Evolutionary conservation across 208 protist genomes (phyloP).

Genomic region (Zelonia costaricensis): DNA sequence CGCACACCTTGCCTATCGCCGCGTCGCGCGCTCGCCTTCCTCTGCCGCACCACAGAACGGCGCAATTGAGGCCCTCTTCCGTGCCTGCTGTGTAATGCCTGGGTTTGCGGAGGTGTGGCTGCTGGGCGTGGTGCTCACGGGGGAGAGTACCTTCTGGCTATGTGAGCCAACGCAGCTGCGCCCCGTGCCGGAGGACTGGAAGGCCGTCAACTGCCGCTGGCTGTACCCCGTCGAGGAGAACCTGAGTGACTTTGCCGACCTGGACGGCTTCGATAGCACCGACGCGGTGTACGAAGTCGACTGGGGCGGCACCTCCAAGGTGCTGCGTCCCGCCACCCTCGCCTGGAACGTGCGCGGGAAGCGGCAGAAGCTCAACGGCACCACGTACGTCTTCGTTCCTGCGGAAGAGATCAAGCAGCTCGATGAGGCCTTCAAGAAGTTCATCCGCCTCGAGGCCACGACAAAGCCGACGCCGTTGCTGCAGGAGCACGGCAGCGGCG

Average conservation of each 20-base stretch:
- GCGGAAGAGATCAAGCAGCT: slow-evolving; percentile 53
- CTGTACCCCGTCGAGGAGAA: slow-evolving; percentile 69
- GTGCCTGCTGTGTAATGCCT: slow-evolving; percentile 12
- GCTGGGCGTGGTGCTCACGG: slow-evolving; percentile 76
- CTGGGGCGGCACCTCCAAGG: slow-evolving; percentile 34
- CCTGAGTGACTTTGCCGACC: slow-evolving; percentile 36
- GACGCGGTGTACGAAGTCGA: slow-evolving; percentile 69
- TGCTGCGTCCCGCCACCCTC: slow-evolving; percentile 66
- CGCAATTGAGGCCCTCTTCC: too few species aligned
- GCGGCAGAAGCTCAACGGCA: slow-evolving; percentile 35
- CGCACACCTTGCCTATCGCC: too few species aligned
- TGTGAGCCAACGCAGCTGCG: slow-evolving; percentile 49
- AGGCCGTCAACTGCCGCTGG: slow-evolving; percentile 58
- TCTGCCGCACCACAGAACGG: too few species aligned
- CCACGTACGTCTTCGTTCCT: slow-evolving; percentile 62
- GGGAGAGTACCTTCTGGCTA: slow-evolving; percentile 82
- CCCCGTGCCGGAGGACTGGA: slow-evolving; percentile 56
- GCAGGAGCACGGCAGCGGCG: neutral
- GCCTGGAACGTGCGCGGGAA: slow-evolving; percentile 53
- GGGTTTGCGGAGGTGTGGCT: slow-evolving; percentile 40
- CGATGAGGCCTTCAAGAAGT: slow-evolving; percentile 58
- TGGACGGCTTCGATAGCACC: slow-evolving; percentile 49
- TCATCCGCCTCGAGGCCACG: slow-evolving; percentile 57
- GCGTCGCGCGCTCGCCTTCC: too few species aligned
- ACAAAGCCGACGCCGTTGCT: slow-evolving; percentile 10